Evolutionary conservation across 352 stramenopile genomes (phyloP), one percentile per base, ranked within the genome.

Genomic region (Phytophthora lateralis): DNA sequence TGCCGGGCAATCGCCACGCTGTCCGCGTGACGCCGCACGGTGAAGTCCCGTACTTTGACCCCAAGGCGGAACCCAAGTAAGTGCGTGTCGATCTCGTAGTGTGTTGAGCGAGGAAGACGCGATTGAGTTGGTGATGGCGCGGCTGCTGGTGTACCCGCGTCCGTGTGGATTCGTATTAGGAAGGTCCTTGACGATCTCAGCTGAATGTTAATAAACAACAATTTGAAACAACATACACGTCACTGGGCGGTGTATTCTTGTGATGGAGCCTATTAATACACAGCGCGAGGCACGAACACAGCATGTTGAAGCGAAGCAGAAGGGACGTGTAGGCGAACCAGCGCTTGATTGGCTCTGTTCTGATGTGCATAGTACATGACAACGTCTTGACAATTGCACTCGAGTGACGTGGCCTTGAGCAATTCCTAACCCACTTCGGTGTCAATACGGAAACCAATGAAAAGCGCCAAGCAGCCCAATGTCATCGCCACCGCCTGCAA

Each of bases 41-140:
- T 4, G 60, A 67, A n/a, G 30, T 67, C 15, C 60, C 60, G 43
- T 67, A 63, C 43, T 57, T 67, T n/a, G 52, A 67, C 42, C 51
- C 51, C 2, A 45, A 66, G 12, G 59, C 34, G 7, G 59, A 62
- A 15, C 6, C 59, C 18, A 61, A 66, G 42, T 66, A 62, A 52
- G 15, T 4, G 15, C 14, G 26, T 48, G 8, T 18, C 4, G 35
- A 41, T 18, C 35, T 41, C 5, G 12, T 41, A 18, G 35, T 41
- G 35, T 41, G 14, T 39, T 15, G 14, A n/a, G 11, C 34, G 14
- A 17, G 34, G 35, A 41, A n/a, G 12, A 18, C 15, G 35, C 35
- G 37, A 4, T 10, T 18, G 37, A 4, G 15, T 42, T 5, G 37
- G 37, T 32, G 27, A 30, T 30, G 6, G 27, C n/a, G n/a, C n/a